Conservation (phyloP, 352 stramenopile species). For the Globisporangium solare region DNA sequence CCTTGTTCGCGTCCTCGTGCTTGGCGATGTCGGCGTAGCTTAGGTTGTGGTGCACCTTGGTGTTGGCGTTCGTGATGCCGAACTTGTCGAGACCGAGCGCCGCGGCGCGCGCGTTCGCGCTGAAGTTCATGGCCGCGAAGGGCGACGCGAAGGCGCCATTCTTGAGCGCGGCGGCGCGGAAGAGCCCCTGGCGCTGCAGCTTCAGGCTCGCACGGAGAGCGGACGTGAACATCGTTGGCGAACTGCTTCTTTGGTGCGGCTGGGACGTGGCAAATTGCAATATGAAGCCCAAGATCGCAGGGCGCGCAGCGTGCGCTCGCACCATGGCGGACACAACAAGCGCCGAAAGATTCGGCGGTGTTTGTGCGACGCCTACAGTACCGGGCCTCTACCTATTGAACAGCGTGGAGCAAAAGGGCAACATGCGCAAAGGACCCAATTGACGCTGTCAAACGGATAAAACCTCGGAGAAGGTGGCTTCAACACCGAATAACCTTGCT, state of each 20-base stretch:
- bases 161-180: conserved; percentile 23
- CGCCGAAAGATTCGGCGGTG: conserved; percentile 1
- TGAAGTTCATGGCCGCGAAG: conserved; percentile 29
- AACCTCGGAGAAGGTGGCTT: background rate
- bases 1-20: conserved; percentile 94
- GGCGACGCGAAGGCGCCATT: conserved; percentile 17
- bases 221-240: conserved; percentile 44
- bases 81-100: conserved; percentile 81
- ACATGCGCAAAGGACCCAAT: background rate
- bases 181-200: conserved; percentile 40
- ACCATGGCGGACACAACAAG: background rate
- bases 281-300: conserved; percentile 20
- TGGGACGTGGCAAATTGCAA: conserved; percentile 31
- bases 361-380: background rate
- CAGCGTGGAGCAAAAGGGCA: background rate
- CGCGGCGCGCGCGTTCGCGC: conserved; percentile 37
- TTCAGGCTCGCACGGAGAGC: conserved; percentile 53
- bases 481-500: background rate
- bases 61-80: conserved; percentile 87
- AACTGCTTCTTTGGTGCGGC: conserved; percentile 3
- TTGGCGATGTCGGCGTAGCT: conserved; percentile 94
- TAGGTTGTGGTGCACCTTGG: conserved; percentile 94
- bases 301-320: background rate
- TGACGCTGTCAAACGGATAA: background rate
- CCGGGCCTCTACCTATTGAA: too few relatives aligned